Conservation (phyloP, 495 filamentous ascomycete genomes). For the Tetracladium setigerum region DNA sequence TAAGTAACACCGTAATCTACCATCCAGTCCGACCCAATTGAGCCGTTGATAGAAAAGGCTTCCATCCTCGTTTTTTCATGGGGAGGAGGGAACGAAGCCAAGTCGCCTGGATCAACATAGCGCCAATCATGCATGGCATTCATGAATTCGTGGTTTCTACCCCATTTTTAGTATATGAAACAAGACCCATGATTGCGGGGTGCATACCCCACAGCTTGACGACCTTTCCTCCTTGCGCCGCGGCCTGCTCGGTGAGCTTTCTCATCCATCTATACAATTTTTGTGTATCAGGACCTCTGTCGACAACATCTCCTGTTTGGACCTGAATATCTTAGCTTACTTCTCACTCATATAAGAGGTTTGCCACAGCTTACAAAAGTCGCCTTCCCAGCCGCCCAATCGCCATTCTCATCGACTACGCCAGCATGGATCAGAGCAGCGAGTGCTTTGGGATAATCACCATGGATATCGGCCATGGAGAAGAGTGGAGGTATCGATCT, state of each 20-base stretch:
- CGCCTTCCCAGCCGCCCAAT: constrained; percentile 3
- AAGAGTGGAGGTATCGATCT: constrained; percentile 4
- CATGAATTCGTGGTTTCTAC: constrained; percentile 8
- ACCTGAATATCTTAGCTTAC: neutral
- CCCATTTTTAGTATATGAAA: neutral
- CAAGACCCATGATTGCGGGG: neutral
- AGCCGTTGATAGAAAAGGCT: constrained; percentile 2
- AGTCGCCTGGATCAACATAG: constrained; percentile 3
- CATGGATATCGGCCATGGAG: constrained; percentile 5
- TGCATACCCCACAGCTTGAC: constrained; percentile 5
- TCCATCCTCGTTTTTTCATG: constrained; percentile 2
- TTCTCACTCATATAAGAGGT: neutral
- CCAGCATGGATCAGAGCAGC: constrained; percentile 5
- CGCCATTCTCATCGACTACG: constrained; percentile 1
- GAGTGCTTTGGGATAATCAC: constrained; percentile 3
- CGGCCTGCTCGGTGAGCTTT: constrained; percentile 3
- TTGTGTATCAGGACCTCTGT: constrained; percentile 4
- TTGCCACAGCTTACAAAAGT: constrained; percentile 1
- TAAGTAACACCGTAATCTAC: constrained; percentile 2
- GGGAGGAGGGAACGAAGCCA: constrained; percentile 1
- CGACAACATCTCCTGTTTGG: constrained; percentile 5
- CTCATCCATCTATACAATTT: constrained; percentile 5
- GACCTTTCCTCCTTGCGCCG: constrained; percentile 3
- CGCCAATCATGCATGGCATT: constrained; percentile 9
- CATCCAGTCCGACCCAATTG: constrained; percentile 6